Conservation (phyloP, 441 rosid genomes). For the Arabidopsis hybrid region DNA sequence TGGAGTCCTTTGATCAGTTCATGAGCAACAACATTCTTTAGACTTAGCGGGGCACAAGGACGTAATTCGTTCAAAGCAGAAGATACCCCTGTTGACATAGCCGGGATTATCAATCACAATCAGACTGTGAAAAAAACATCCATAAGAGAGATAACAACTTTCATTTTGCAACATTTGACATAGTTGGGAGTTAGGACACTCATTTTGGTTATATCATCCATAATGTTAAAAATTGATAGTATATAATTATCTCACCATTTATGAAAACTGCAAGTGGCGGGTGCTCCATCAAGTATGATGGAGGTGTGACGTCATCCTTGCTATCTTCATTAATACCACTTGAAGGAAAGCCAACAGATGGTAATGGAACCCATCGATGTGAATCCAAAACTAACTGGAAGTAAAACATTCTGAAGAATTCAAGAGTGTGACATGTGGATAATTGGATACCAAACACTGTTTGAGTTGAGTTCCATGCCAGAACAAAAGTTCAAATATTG, state of each 20-base stretch:
- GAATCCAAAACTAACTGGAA: constrained; percentile 95
- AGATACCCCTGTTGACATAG: constrained; percentile 74
- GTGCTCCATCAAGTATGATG: constrained; percentile 95
- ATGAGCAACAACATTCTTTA: constrained; percentile 77
- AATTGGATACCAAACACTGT: neutral
- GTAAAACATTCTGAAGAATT: constrained; percentile 40
- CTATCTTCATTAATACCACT: constrained; percentile 64
- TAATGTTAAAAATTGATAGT: neutral
- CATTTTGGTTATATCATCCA: neutral
- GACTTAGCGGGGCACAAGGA: constrained; percentile 87
- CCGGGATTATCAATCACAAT: constrained; percentile 24
- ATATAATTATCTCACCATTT: constrained; percentile 60
- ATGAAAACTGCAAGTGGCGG: constrained; percentile 97
- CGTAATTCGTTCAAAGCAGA: constrained; percentile 93
- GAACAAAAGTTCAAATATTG: constrained; percentile 32
- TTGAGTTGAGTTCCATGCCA: constrained; percentile 22
- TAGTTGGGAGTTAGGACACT: neutral
- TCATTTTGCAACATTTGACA: neutral
- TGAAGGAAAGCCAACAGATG: constrained; percentile 84
- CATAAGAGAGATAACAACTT: neutral
- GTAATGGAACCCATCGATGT: constrained; percentile 96
- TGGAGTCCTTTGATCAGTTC: constrained; percentile 81
- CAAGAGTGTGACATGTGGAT: constrained; percentile 21
- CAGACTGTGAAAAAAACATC: constrained; percentile 8
- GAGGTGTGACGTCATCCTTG: constrained; percentile 91